Conservation (phyloP, 2,329 filamentous ascomycete species). For the Nigrospora sphaerica region DNA sequence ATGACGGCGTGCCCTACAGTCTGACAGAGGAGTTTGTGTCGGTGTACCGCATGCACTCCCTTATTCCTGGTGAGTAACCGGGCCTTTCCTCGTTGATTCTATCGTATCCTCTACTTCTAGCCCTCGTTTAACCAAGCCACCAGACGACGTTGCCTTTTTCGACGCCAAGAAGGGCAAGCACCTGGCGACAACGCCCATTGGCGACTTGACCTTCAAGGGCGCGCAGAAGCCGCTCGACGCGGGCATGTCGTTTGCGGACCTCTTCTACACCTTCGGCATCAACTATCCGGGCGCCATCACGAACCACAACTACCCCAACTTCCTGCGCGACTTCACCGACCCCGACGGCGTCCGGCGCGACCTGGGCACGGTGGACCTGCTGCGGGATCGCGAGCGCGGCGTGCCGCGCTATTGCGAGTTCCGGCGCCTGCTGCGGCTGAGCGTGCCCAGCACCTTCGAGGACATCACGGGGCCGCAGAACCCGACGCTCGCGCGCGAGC, state of each 20-base stretch:
- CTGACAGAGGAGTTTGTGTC: slow-evolving; percentile 37
- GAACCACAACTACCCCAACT: slow-evolving; percentile 26
- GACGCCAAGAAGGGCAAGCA: slow-evolving; percentile 11
- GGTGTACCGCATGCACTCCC: slow-evolving; percentile 33
- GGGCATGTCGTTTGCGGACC: slow-evolving; percentile 24
- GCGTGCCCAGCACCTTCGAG: slow-evolving; percentile 26
- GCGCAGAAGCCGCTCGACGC: slow-evolving; percentile 22
- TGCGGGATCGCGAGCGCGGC: slow-evolving; percentile 38
- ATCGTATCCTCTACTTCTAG: neutral
- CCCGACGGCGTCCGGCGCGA: slow-evolving; percentile 33
- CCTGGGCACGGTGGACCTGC: slow-evolving; percentile 36
- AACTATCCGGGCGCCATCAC: slow-evolving; percentile 39
- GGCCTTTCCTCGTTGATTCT: neutral
- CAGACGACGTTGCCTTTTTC: slow-evolving; percentile 19
- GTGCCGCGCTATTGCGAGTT: slow-evolving; percentile 38
- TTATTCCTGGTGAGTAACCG: slow-evolving; percentile 21
- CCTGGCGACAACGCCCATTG: slow-evolving; percentile 19
- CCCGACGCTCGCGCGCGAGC: slow-evolving; percentile 22
- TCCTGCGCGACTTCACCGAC: slow-evolving; percentile 30
- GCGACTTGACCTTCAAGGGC: slow-evolving; percentile 24
- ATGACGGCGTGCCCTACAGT: slow-evolving; percentile 29
- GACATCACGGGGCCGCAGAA: slow-evolving; percentile 30
- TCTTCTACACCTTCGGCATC: slow-evolving; percentile 38
- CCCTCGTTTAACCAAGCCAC: neutral
- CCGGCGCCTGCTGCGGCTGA: slow-evolving; percentile 32